Base-by-base conservation (phyloP, 306 rosid genomes). In the Canavalia ensiformis region DNA sequence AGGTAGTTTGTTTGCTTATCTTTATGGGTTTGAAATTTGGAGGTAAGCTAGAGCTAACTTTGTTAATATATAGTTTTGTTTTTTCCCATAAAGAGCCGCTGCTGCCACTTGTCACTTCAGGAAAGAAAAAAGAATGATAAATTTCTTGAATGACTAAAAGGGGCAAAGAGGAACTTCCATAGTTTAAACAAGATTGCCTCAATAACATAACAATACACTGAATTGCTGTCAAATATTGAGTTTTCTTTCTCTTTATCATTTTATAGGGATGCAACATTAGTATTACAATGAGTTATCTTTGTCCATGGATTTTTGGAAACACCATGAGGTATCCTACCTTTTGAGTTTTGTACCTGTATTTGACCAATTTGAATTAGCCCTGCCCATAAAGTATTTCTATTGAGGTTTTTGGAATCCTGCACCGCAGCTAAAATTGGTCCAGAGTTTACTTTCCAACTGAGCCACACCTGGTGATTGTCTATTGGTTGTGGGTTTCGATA, bases 1-100 rank as follows among this genome's bases (percentile, higher is more conserved):
- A 47, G 86, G 78, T 49, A 62, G n/a, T 45, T 82, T 82, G 31
- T 57, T 44, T 68, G 42, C 8, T 44, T 77, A 34, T 35, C 39
- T 51, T 46, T 34, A 46, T 44, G 72, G 29, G 25, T 47, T 34
- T 58, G 45, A 62, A 67, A 55, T n/a, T 67, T 30, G 47, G 67
- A 60, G 72, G 58, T 44, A 55, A 46, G 65, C 31, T n/a, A 25
- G 66, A 80, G 42, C 34, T 11, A 42, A 51, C 46, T 49, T 46
- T 58, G 33, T 51, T 46, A 34, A 33, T 58, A n/a, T 51, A 7
- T 72, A 8, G 7, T 71, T 72, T 39, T 50, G 30, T 3, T 30
- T 8, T 4, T 52, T 3, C 31, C 25, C 13, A 55, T 35, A 7
- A 45, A 33, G 56, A 12, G 45, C 10, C 29, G 7, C 25, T 63